These are phyloP conservation scores for Pleoardoris graminearum DNA, from an alignment of 2,329 filamentous ascomycete genomes.

Conservation along the genomic window DNA sequence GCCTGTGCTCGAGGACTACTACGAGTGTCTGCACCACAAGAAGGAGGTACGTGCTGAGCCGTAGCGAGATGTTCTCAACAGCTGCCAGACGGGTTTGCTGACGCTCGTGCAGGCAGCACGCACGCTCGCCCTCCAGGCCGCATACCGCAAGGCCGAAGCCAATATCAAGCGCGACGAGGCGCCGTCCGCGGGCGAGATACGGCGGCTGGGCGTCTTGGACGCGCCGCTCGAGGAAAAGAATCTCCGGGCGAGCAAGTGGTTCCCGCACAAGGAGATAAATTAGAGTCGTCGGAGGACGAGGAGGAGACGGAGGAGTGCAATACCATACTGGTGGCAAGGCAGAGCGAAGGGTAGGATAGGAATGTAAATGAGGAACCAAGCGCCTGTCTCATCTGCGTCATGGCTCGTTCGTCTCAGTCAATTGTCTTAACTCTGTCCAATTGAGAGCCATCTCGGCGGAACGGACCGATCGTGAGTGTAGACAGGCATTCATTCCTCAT, in stretches of 20 bases:
- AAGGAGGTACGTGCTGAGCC: too few species aligned
- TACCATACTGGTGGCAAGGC: neutral
- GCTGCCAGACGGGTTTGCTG: neutral
- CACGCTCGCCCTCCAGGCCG: slow-evolving; percentile 76
- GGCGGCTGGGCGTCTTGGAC: slow-evolving; percentile 79
- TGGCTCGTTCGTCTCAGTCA: too few species aligned
- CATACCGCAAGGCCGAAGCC: slow-evolving; percentile 77
- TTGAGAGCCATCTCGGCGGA: too few species aligned
- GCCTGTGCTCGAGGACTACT: slow-evolving; percentile 90
- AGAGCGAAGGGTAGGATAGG: neutral
- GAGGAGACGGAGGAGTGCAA: neutral
- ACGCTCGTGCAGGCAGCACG: slow-evolving; percentile 67
- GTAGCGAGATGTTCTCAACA: too few species aligned
- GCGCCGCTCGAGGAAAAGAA: slow-evolving; percentile 74
- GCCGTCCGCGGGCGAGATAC: slow-evolving; percentile 82
- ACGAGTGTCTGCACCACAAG: slow-evolving; percentile 97
- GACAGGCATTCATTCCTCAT: too few species aligned
- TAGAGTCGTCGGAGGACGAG: slow-evolving; percentile 15
- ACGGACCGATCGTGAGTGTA: too few species aligned
- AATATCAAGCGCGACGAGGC: slow-evolving; percentile 77
- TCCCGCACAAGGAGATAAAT: slow-evolving; percentile 49
- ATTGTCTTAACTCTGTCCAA: too few species aligned
- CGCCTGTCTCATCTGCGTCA: too few species aligned
- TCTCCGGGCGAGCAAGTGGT: slow-evolving; percentile 49
- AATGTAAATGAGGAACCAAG: too few species aligned